Conservation (phyloP, 169 alveolate species). For the Cryptosporidium tyzzeri region DNA sequence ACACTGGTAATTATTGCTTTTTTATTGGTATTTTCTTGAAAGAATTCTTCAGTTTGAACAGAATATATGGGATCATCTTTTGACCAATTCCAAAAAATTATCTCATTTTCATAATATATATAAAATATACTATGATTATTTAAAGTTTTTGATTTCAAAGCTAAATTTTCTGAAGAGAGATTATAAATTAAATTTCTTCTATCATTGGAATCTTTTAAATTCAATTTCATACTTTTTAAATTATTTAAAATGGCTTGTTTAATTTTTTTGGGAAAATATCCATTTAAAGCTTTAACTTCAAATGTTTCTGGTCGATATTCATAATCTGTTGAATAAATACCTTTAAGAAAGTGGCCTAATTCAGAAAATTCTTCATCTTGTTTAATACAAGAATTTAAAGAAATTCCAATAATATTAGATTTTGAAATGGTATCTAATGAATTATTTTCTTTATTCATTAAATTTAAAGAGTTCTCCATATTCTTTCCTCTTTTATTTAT, state of each 20-base stretch:
- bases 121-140: constrained; percentile 50
- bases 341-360: constrained; percentile 3
- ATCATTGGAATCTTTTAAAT: neutral
- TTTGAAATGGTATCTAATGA: constrained; percentile 3
- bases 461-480: neutral
- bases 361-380: constrained; percentile 68
- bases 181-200: neutral
- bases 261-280: constrained; percentile 33
- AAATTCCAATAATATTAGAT: constrained; percentile 27
- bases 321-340: constrained; percentile 23
- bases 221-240: neutral
- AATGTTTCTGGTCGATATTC: constrained; percentile 66
- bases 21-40: constrained; percentile 10
- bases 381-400: constrained; percentile 58
- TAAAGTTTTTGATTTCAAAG: constrained; percentile 1
- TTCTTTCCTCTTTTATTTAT: neutral
- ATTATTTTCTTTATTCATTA: constrained; percentile 16
- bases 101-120: constrained; percentile 29
- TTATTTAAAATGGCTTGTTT: constrained; percentile 2
- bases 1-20: constrained; percentile 53
- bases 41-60: constrained; percentile 66
- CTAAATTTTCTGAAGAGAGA: neutral
- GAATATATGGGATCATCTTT: constrained; percentile 59
- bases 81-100: constrained; percentile 71
- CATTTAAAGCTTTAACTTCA: constrained; percentile 33